phyloP scores from a whole-genome alignment of 495 filamentous ascomycete genomes.

The Staphylotrichum longicolle region DNA sequence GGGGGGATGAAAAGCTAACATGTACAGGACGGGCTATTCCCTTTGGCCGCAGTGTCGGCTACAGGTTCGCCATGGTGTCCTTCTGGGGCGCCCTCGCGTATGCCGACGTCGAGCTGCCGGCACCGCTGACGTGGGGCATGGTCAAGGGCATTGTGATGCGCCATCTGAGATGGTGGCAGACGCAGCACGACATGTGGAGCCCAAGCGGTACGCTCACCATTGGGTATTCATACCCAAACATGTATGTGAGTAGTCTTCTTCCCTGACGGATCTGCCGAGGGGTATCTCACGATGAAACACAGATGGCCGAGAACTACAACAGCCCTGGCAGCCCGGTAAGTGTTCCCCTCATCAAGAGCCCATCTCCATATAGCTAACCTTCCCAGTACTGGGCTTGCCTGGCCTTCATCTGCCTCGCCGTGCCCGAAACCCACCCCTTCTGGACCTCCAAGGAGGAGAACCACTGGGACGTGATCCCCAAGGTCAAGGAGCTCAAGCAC shows the following conservation, averaged over 20 bases:
- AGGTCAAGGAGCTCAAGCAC: conserved; percentile 57
- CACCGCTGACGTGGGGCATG: conserved; percentile 70
- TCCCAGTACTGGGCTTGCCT: conserved; percentile 73
- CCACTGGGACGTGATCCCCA: conserved; percentile 53
- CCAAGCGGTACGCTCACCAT: conserved; percentile 70
- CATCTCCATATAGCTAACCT: not conserved
- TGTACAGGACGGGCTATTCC: conserved; percentile 59
- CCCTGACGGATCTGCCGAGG: not conserved
- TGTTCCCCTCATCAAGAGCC: not conserved
- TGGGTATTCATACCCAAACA: conserved; percentile 75
- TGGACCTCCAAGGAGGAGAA: conserved; percentile 67
- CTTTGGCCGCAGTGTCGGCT: conserved; percentile 73
- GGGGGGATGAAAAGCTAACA: not conserved
- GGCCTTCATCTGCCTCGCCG: conserved; percentile 68
- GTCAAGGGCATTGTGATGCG: conserved; percentile 72
- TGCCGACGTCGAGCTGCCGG: conserved; percentile 67
- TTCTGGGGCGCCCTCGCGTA: conserved; percentile 79
- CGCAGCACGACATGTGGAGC: conserved; percentile 68
- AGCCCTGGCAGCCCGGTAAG: conserved; percentile 57
- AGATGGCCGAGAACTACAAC: conserved; percentile 76
- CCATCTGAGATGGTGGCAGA: conserved; percentile 76
- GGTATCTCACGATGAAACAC: conserved; percentile 9
- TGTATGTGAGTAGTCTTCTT: conserved; percentile 52
- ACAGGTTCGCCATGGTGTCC: conserved; percentile 76
- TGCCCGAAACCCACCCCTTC: conserved; percentile 68